Evolutionary conservation across 2,329 filamentous ascomycete genomes (phyloP), one percentile per base, ranked within the genome.

Genomic region (Domatiomyces catenatus): DNA sequence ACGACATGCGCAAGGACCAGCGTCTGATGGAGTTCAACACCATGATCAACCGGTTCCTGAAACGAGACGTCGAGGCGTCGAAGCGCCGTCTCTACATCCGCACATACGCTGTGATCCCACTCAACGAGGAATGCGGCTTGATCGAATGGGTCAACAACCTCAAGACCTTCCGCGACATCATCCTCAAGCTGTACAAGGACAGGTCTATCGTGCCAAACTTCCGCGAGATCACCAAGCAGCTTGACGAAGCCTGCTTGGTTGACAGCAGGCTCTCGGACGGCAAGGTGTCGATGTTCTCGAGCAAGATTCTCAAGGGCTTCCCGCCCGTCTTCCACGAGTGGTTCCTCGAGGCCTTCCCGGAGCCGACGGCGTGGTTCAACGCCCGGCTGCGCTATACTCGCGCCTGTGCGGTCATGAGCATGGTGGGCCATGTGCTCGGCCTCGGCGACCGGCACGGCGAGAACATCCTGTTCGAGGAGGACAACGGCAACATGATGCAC

Each of bases 131-230:
- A 68, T 96, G 92, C 58, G 92, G 92, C 52, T 83, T 94, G 55
- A 94, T 98, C 59, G 92, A 99, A 69, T 99, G 92, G 92, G 88
- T 99, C 26, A 87, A 94, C 60, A 92, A 92, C 7, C 81, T 98
- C 59, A 93, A 90, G 64, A 93, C 92, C 2, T 77, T 96, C 62
- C 81, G 93, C 55, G 92, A 98, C 59, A 92, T 96, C 55, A 74
- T 98, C 47, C 74, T 94, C 47, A 79, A 75, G 49, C 75, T 87
- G 48, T 90, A 95, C 63, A 79, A 79, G 56, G 77, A 86, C 56
- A 83, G 83, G 54, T 83, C 83, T 48, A 78, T 94, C 43, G 55
- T 64, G 15, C 66, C 70, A 32, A 73, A 75, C 66, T 93, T 90
- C 65, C 69, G 67, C 44, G 75, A 81, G 50, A 79, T 94, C 55